Base-by-base conservation (phyloP, 2,329 filamentous ascomycete genomes). In the Penicillium digitatum region DNA sequence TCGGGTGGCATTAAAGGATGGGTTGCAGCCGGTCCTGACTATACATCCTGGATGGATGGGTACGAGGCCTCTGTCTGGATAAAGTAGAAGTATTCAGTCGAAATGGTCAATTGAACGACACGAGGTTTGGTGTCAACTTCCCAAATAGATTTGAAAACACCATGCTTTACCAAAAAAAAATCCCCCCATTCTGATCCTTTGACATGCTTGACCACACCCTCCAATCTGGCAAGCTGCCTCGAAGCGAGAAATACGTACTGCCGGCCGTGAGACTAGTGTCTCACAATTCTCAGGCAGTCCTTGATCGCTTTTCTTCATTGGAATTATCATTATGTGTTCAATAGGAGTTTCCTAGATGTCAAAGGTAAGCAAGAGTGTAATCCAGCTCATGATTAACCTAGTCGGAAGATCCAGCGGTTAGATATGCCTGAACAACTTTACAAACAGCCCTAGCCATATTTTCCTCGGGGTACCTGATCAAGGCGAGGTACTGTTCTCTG, bases 1-100 rank as follows among this genome's bases (percentile, higher is more conserved):
- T 62, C 67, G 10, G 82, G 76, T 0, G 82, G 82, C 0, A 80
- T 84, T 61, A 81, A 80, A 46, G 81, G 80, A 3, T 85, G 81
- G 82, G 79, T 67, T 5, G 69, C 58, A 0, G 78, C 74, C 0
- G 80, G 81, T 0, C 61, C 59, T 0, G 76, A 82, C 44, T 84
- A 76, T 65, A 71, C 76, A 0, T 62, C 73, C 22, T 70, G 68
- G 60, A 79, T 84, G 74, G 76, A 80, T 32, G 80, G 71, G 39
- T 82, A 59, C 58, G 60, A 65, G 55, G 56, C 54, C 2, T 58
- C 46, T 39, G 51, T 54, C 8, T 65, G 62, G 60, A 48, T 48
- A 22, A 59, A 60, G 40, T 59, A 55, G 31, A 14, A 26, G 18
- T 14, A 9, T 22, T 22, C 12, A 27, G 24, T 48, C 32, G 14